A percentile compares a stretch with the other conserved stretches of the same genome.
phyloP scores from a whole-genome alignment of 768 basidiomycete species.

The Phylloporus rhodoxanthus region DNA sequence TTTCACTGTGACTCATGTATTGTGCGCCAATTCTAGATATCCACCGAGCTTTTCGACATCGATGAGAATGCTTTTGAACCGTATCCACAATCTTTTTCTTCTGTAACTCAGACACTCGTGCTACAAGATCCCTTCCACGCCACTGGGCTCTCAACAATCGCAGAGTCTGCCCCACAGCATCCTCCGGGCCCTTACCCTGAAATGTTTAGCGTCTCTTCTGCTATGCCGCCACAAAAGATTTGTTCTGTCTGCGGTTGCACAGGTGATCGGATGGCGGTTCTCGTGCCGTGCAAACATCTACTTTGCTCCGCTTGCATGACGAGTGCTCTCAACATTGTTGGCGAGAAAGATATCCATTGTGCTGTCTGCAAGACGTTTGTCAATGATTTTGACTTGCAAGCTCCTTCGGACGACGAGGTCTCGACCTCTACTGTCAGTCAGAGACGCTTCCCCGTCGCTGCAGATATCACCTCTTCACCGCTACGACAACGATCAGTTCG shows the following conservation, averaged over 20 bases:
- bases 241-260: conserved; percentile 63
- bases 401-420: conserved; percentile 23
- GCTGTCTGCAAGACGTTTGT: conserved; percentile 71
- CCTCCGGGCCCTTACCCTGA: conserved; percentile 18
- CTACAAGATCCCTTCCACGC: conserved; percentile 42
- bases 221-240: conserved; percentile 21
- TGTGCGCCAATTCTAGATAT: conserved; percentile 31
- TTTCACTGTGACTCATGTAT: conserved; percentile 13
- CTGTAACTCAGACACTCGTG: conserved; percentile 30
- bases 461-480: conserved; percentile 17
- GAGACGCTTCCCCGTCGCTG: conserved; percentile 6
- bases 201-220: conserved; percentile 16
- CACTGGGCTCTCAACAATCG: conserved; percentile 29
- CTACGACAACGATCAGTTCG: conserved; percentile 23
- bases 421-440: conserved; percentile 12
- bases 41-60: conserved; percentile 63
- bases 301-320: conserved; percentile 79
- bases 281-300: conserved; percentile 70
- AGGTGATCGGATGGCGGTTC: conserved; percentile 49
- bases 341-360: conserved; percentile 84
- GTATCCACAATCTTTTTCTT: conserved; percentile 36
- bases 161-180: conserved; percentile 25
- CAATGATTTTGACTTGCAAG: conserved; percentile 56
- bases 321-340: conserved; percentile 82
- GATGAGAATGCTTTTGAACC: conserved; percentile 63